Percentiles rank a stretch among this genome's conserved stretches.
Evolutionary conservation across 2,329 filamentous ascomycete species (phyloP).

Genomic region (Botrytis cinerea): DNA sequence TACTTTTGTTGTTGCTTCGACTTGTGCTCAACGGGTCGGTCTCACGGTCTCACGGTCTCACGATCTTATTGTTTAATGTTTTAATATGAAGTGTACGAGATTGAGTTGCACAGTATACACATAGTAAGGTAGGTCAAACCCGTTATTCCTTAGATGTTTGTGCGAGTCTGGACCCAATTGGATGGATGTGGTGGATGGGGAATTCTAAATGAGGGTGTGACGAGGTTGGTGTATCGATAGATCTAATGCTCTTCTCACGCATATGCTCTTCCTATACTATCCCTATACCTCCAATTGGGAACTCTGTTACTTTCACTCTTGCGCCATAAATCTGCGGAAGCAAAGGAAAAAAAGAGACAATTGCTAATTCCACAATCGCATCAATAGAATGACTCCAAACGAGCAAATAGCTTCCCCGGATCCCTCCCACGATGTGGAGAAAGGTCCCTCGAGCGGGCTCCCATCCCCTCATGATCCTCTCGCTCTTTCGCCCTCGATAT

Average conservation of each 20-base stretch:
- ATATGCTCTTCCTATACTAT: neutral
- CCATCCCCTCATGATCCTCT: neutral
- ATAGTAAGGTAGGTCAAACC: neutral
- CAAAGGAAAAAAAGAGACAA: neutral
- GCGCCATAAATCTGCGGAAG: neutral
- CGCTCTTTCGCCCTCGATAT: neutral
- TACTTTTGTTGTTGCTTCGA: neutral
- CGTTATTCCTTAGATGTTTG: neutral
- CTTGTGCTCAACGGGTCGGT: neutral
- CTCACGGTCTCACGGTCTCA: neutral
- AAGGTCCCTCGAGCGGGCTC: neutral
- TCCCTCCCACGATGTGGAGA: constrained; percentile 19
- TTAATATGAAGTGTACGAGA: constrained; percentile 11
- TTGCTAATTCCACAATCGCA: neutral
- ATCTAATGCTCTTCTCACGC: neutral
- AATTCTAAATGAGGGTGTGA: constrained; percentile 8
- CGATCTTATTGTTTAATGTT: constrained; percentile 5
- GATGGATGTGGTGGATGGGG: neutral
- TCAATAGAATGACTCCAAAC: constrained; percentile 10
- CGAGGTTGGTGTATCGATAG: neutral
- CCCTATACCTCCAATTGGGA: neutral
- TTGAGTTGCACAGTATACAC: constrained; percentile 2
- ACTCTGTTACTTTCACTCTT: neutral
- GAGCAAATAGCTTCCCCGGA: constrained; percentile 3
- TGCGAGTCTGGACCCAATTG: neutral